Evolutionary conservation across 2,329 filamentous ascomycete species (phyloP), one percentile per base, ranked within the genome.

Genomic region (Akanthomyces uredinophilus): DNA sequence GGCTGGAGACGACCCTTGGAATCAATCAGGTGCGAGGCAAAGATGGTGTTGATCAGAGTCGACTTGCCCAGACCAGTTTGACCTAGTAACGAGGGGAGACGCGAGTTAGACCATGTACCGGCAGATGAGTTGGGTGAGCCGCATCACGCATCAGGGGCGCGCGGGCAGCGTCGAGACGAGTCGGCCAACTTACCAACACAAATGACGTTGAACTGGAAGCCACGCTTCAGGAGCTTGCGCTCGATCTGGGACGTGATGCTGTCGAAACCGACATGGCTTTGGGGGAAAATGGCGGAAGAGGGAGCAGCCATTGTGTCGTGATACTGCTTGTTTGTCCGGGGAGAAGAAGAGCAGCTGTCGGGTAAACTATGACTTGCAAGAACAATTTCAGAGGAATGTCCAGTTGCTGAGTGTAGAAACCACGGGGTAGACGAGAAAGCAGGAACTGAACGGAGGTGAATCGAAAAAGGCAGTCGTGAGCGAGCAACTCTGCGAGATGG

Each of bases 141-240:
- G 46, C 60, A 60, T 61, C 55, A 44, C 60, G 49, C 53, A 49
- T 65, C 63, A 62, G 64, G 66, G 64, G 53, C 59, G 58, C 35
- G 56, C 35, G 24, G 29, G 24, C 37, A 46, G 13, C 13, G 35
- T 41, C 46, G 24, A 8, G 29, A 53, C 39, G 61, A 52, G 18
- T 5, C 52, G 50, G 16, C 50, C 59, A 50, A 65, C 94, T 77
- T 84, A 98, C 95, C 95, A 77, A 98, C 95, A 78, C 93, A 97
- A 79, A 98, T 98, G 75, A 98, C 90, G 78, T 99, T 99, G 87
- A 99, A 99, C 81, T 99, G 95, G 81, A 99, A 99, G 72, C 95
- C 95, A 81, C 95, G 92, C 87, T 99, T 99, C 82, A 99, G 79
- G 76, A 98, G 89, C 89, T 99, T 99, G 83, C 91, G 90, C 88